These are phyloP conservation scores for Kluyveromyces starmeri DNA, from an alignment of 805 yeast genomes.

Conservation along the genomic window DNA sequence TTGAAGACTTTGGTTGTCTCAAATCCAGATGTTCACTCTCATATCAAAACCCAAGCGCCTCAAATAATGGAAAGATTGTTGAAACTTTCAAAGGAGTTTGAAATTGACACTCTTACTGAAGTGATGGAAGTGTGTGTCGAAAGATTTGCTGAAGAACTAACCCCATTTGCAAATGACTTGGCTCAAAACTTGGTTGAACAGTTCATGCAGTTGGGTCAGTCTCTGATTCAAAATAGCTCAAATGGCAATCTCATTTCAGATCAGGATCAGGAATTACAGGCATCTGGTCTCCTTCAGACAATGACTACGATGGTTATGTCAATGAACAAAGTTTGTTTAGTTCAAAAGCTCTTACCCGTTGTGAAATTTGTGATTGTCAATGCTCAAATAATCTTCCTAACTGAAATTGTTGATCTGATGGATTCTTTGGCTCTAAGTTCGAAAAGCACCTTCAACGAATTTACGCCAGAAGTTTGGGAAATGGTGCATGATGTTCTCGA, in stretches of 20 bases:
- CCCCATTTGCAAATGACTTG: conserved; percentile 74
- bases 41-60: conserved; percentile 63
- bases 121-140: conserved; percentile 97
- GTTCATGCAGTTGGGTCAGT: conserved; percentile 47
- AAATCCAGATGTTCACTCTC: conserved; percentile 53
- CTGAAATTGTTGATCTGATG: conserved; percentile 55
- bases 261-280: conserved; percentile 60
- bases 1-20: conserved; percentile 70
- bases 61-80: conserved; percentile 74
- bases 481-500: conserved; percentile 40
- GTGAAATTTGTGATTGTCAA: conserved; percentile 50
- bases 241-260: conserved; percentile 31
- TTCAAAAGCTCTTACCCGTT: conserved; percentile 48
- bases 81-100: conserved; percentile 68
- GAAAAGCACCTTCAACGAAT: conserved; percentile 35
- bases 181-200: conserved; percentile 54
- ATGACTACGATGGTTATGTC: conserved; percentile 65
- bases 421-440: conserved; percentile 47
- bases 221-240: conserved; percentile 40
- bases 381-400: conserved; percentile 50
- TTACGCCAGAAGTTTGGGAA: conserved; percentile 47
- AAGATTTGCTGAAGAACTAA: conserved; percentile 72
- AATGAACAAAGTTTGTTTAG: conserved; percentile 49
- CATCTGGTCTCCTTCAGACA: conserved; percentile 58
- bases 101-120: conserved; percentile 73